phyloP scores from a whole-genome alignment of 1,284 basidiomycete genomes.

The Phylloboletellus chloephorus region DNA sequence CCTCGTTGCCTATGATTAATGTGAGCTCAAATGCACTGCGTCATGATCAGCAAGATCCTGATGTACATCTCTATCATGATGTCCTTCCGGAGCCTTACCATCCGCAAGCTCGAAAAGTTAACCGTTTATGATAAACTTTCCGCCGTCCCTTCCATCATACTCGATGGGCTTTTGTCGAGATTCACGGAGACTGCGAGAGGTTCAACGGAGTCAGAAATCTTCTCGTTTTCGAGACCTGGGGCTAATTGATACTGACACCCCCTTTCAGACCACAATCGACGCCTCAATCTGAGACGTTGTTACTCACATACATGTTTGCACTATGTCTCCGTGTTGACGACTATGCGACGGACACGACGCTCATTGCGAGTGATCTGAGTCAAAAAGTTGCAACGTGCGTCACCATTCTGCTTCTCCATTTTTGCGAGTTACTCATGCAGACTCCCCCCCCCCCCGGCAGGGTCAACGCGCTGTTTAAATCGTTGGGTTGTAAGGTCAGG shows the following conservation, averaged over 20 bases:
- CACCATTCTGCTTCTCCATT: neutral
- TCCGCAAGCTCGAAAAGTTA: conserved; percentile 45
- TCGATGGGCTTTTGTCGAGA: conserved; percentile 71
- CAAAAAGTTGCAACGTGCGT: conserved; percentile 60
- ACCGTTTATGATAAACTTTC: conserved; percentile 52
- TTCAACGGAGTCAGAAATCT: conserved; percentile 48
- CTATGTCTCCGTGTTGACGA: conserved; percentile 75
- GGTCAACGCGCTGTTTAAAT: conserved; percentile 49
- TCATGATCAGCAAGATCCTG: conserved; percentile 56
- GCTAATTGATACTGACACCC: conserved; percentile 1
- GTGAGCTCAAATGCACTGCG: neutral
- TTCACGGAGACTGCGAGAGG: conserved; percentile 74
- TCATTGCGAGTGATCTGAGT: conserved; percentile 69
- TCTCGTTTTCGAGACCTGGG: neutral
- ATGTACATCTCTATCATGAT: conserved; percentile 78
- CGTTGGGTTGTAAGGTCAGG: conserved; percentile 63
- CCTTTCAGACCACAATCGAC: conserved; percentile 61
- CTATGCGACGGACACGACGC: conserved; percentile 62
- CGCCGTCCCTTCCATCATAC: conserved; percentile 55
- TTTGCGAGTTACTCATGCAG: neutral
- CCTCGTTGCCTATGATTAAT: neutral
- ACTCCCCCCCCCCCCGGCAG: conserved; percentile 27
- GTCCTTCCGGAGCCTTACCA: conserved; percentile 52
- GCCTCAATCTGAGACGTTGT: conserved; percentile 59
- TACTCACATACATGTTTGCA: conserved; percentile 75